Base-by-base conservation (phyloP, 73 alveolate genomes). In the Paramecium sonneborni region DNA sequence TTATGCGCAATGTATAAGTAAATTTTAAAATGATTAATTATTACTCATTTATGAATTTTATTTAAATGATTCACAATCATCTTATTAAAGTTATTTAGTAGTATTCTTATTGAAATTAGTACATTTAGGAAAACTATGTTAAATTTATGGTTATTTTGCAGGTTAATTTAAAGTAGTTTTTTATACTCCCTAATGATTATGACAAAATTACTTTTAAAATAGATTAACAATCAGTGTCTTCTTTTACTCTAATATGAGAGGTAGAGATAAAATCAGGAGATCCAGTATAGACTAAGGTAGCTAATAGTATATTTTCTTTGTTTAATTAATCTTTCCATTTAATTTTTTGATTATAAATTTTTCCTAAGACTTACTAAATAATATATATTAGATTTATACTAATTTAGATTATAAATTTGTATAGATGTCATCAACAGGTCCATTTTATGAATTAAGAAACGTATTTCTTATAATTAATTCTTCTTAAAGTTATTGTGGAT, bases 391-490 rank as follows among this genome's bases (percentile, higher is more conserved):
- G 28, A 35, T 52, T 52, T 1, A 5, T 72, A 72, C 86, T 39
- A 88, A n/a, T 48, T 88, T 88, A 0, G 94, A 62, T 72, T 88
- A 11, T 35, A 67, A 34, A 69, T 88, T 82, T 6, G 91, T 69
- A 24, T 69, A 88, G 1, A 88, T 70, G 10, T 95, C 93, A 67
- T 95, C 97, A 10, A 94, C 85, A 15, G 98, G 97, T 6, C 98
- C 99, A 95, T 96, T 95, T 48, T 95, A 93, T 43, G 99, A 97
- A 91, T 96, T 96, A 11, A 96, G 79, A 86, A 94, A 96, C 2
- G 99, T 96, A 76, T 96, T 96, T 74, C 99, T 92, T 30, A 96
- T 90, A 26, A 96, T 92, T 32, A 96, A 92, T 84, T 96, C 99
- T 57, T 96, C 99, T 12, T 62, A 32, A n/a, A 90, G 48, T 84